Evolutionary conservation across 2,329 filamentous ascomycete species (phyloP), one percentile per base, ranked within the genome.

Genomic region (Aspergillus texensis): DNA sequence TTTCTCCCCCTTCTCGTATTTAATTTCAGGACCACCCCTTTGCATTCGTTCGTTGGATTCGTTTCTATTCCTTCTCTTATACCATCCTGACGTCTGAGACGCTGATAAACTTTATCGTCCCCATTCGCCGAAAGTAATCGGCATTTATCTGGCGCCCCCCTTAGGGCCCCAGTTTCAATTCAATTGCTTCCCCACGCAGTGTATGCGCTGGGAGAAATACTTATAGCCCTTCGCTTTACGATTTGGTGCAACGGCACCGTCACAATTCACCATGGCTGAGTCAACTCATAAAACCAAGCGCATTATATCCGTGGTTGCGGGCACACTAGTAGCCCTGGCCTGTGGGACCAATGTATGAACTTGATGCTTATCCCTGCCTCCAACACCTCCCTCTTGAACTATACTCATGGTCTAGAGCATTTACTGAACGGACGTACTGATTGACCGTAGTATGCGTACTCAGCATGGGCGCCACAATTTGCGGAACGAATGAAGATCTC

Each of bases 401-500:
- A 12, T 10, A 46, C 36, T 55, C 24, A 41, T 41, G 16, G 58
- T 64, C 41, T 57, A 30, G 28, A 21, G 54, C 39, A n/a, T 28
- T 5, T n/a, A 32, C 24, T 11, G 57, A 21, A 57, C 54, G 56
- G 39, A 58, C 48, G 24, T 55, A 46, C 66, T 71, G 36, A 73
- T 65, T 54, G 48, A 55, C 77, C 64, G 58, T 74, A 97, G 93
- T 98, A 99, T 87, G 94, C 94, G 75, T 99, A 97, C 80, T 97
- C 93, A 61, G 94, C 94, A 79, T 99, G 95, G 94, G 93, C 92
- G 16, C 95, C 95, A 24, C 94, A 97, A 79, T 97, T 97, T 75
- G 93, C 94, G 57, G 89, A 96, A 73, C 89, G 87, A 70, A 84
- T 99, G 71, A 89, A 91, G 75, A 87, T 98, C 65, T 93, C 93